Conservation (phyloP, 345 rosid species). For the Syzygium aqueum region DNA sequence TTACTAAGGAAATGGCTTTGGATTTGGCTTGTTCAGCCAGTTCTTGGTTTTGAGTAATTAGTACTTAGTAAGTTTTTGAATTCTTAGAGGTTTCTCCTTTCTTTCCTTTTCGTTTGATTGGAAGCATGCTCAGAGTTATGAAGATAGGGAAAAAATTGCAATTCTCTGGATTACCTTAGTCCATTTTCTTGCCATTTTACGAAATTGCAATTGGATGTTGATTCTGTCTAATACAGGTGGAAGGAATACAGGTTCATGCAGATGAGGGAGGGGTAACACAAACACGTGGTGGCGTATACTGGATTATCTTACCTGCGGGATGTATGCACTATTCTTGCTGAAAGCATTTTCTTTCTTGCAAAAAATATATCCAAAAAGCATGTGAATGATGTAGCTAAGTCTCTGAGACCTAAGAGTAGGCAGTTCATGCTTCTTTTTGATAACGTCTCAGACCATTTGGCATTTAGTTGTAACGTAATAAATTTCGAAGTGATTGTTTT, state of each 20-base stretch:
- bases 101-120: neutral
- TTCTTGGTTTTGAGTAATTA: neutral
- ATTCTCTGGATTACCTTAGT: neutral
- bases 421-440: neutral
- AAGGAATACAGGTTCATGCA: slow-evolving; percentile 89
- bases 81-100: neutral
- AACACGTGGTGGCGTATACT: slow-evolving; percentile 90
- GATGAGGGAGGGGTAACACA: slow-evolving; percentile 92
- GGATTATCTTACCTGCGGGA: slow-evolving; percentile 98
- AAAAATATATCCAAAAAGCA: neutral
- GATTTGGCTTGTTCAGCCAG: neutral
- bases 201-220: neutral
- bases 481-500: neutral
- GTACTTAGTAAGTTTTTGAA: neutral
- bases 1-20: neutral
- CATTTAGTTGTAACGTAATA: neutral
- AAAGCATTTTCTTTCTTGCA: slow-evolving; percentile 5
- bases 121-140: neutral
- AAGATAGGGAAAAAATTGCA: neutral
- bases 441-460: neutral
- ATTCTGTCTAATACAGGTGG: slow-evolving; percentile 45
- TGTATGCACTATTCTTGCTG: slow-evolving; percentile 33
- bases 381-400: neutral
- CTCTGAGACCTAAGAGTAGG: neutral
- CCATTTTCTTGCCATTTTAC: neutral